phyloP scores from a whole-genome alignment of 306 rosid genomes.

The Cajanus cajan region DNA sequence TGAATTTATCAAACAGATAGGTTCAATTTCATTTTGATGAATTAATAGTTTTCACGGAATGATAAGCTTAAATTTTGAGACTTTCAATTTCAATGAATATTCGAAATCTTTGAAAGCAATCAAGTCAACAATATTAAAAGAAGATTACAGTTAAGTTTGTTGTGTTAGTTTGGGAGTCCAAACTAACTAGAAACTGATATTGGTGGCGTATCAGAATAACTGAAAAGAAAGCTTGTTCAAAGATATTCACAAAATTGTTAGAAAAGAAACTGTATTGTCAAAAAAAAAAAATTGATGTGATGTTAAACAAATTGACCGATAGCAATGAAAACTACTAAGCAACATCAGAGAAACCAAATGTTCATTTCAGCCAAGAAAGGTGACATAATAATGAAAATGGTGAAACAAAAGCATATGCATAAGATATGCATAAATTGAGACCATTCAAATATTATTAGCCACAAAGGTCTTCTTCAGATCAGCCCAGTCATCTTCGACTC shows the following conservation, averaged over 20 bases:
- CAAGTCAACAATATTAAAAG: neutral
- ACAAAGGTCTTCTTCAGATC: neutral
- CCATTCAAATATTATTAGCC: neutral
- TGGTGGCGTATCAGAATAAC: neutral
- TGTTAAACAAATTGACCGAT: neutral
- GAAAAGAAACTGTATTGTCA: neutral
- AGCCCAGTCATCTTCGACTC: neutral
- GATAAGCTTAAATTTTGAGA: neutral
- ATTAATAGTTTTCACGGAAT: too few species aligned
- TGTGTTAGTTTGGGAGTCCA: neutral
- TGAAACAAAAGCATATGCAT: neutral
- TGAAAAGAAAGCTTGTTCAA: neutral
- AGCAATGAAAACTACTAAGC: neutral
- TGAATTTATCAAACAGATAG: too few species aligned
- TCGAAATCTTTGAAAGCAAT: neutral
- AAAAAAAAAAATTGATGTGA: neutral
- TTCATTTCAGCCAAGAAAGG: neutral
- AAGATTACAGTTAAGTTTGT: neutral
- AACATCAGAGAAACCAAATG: neutral
- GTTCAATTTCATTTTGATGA: too few species aligned
- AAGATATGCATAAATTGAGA: neutral
- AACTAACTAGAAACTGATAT: neutral
- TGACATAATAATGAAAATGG: neutral
- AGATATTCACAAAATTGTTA: neutral
- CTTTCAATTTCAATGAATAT: neutral